Evolutionary conservation across 257 asterid species (phyloP), one percentile per base, ranked within the genome.

Genomic region (Oldenlandia corymbosa): DNA sequence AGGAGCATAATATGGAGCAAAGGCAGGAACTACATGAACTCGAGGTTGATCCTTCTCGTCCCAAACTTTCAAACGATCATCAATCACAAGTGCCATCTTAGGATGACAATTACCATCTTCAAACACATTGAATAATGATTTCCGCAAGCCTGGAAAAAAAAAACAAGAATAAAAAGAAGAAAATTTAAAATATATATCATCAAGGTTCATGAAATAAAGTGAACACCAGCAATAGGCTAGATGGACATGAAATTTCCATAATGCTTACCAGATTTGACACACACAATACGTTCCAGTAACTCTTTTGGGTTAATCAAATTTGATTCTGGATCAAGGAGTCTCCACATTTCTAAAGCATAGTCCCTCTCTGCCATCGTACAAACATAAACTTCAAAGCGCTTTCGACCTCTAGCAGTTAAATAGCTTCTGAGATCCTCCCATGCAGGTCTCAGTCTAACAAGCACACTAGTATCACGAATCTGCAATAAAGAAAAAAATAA

Each of bases 311-410:
- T 75, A 70, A 92, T 89, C 83, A 92, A 82, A 75, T 83, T 89
- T 55, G 95, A 92, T 46, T 86, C 97, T 21, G 98, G 97, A 72
- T 92, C 98, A 68, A 92, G 97, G 73, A 92, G 97, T 76, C 98
- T 87, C 98, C 98, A 92, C 98, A 92, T 92, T 79, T 92, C 98
- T 74, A 92, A 65, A 52, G 98, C 98, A 74, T 92, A 92, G 76
- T 92, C 97, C 76, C 95, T 83, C 77, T 92, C 98, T 41, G 98
- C 98, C 98, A 92, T 92, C 32, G 98, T 92, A 84, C 98, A 92
- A 73, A 92, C 98, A 82, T 83, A 92, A 76, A 92, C 97, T 73
- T 92, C 98, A 71, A 92, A 92, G 21, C 97, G 91, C 77, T 92
- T 92, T 48, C 97, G 86, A 21, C 98, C 98, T 90, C 76, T 85